phyloP scores from a whole-genome alignment of 371 early-diverging fungal species.

The Mortierella sp. region DNA sequence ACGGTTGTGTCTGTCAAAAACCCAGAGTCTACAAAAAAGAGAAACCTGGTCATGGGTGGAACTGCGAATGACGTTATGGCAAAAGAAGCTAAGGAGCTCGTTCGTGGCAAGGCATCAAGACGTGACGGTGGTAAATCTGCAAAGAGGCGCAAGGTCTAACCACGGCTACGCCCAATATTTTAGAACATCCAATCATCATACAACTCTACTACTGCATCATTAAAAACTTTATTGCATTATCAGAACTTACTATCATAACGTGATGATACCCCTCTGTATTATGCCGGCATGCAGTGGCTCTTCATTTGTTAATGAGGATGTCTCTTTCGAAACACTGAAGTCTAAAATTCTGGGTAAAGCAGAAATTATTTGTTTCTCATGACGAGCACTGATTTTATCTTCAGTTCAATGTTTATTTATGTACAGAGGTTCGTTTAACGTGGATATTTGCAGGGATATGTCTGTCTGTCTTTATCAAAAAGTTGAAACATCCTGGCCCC shows the following conservation, averaged over 20 bases:
- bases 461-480: neutral
- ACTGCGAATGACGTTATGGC: conserved; percentile 43
- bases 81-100: conserved; percentile 54
- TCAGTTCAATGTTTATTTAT: too few relatives aligned
- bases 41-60: conserved; percentile 43
- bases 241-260: too few relatives aligned
- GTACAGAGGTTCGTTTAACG: neutral
- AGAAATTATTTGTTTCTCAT: too few relatives aligned
- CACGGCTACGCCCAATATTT: neutral
- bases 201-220: neutral
- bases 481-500: neutral
- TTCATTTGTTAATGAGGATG: too few relatives aligned
- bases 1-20: conserved; percentile 84
- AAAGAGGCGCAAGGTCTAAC: conserved; percentile 55
- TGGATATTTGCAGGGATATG: too few relatives aligned
- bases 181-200: too few relatives aligned
- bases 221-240: conserved; percentile 3
- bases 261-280: too few relatives aligned
- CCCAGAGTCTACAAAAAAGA: conserved; percentile 79
- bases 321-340: too few relatives aligned
- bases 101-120: conserved; percentile 49
- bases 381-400: too few relatives aligned
- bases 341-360: too few relatives aligned
- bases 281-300: too few relatives aligned
- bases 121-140: conserved; percentile 36